A percentile compares a stretch with the other conserved stretches of the same genome.
phyloP scores from a whole-genome alignment of 2,329 filamentous ascomycete species.

The Coniochaeta sp. region DNA sequence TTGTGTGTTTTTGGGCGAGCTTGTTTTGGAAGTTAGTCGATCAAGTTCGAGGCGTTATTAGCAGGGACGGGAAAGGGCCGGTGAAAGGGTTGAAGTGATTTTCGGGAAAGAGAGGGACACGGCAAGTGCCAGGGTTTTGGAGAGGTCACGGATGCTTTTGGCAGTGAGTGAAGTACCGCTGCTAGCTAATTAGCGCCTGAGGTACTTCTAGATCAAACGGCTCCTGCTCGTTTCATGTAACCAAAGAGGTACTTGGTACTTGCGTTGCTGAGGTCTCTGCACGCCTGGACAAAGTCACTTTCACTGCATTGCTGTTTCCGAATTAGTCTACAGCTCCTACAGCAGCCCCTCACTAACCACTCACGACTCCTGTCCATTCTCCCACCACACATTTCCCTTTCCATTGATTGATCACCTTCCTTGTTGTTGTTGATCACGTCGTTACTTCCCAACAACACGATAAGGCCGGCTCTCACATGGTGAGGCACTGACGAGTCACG shows the following conservation, averaged over 20 bases:
- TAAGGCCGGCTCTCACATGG: background rate
- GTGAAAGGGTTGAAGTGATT: slow-evolving; percentile 4
- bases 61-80: background rate
- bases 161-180: background rate
- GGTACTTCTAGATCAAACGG: background rate
- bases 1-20: background rate
- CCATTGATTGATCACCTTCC: background rate
- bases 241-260: background rate
- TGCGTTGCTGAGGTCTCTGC: background rate
- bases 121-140: slow-evolving; percentile 2
- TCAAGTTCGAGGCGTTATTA: slow-evolving; percentile 2
- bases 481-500: background rate
- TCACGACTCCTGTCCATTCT: background rate
- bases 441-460: background rate
- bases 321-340: background rate
- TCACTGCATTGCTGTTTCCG: too few species aligned
- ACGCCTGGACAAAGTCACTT: background rate
- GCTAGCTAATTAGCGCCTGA: background rate
- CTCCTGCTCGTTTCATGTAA: background rate
- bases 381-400: background rate
- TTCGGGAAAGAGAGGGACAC: background rate
- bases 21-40: slow-evolving; percentile 3
- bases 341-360: background rate
- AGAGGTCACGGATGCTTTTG: background rate
- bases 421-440: too few species aligned